Base-by-base conservation (phyloP, 2,329 filamentous ascomycete genomes). In the Helotiales sp. region DNA sequence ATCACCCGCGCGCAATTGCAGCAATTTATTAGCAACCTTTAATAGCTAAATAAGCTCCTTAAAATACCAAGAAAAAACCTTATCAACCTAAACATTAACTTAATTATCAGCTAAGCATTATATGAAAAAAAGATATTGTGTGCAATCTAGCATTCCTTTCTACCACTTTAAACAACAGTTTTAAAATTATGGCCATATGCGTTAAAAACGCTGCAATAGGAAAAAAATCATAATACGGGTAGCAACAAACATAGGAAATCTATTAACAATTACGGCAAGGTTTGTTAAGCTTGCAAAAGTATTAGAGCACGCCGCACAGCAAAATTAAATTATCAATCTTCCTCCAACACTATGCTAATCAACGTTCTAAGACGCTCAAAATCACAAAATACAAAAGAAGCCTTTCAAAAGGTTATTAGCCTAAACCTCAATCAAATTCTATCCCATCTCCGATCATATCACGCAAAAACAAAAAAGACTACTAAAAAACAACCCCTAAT, bases 401-500 rank as follows among this genome's bases (percentile, higher is more conserved):
- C n/a, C n/a, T n/a, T n/a, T n/a, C n/a, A n/a, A n/a, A n/a, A n/a
- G n/a, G n/a, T n/a, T n/a, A n/a, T n/a, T n/a, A n/a, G n/a, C n/a
- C n/a, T n/a, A n/a, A n/a, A n/a, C n/a, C n/a, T n/a, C n/a, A n/a
- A n/a, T n/a, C n/a, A n/a, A n/a, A n/a, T n/a, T n/a, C n/a, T n/a
- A n/a, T n/a, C n/a, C n/a, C n/a, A n/a, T n/a, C n/a, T n/a, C n/a
- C n/a, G n/a, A n/a, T n/a, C n/a, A n/a, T n/a, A n/a, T n/a, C n/a
- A n/a, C n/a, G n/a, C n/a, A n/a, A n/a, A n/a, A n/a, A n/a, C n/a
- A n/a, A n/a, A n/a, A 60, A 70, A 64, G 57, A 69, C 65, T 60
- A 26, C 47, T 70, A 50, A 63, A 63, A 72, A 70, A 57, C 63
- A 15, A 50, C 24, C 61, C 24, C 61, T 72, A 7, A 70, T 71